A percentile compares a stretch with the other conserved stretches of the same genome.
Evolutionary conservation across 1,284 basidiomycete species (phyloP).

Genomic region (Chondrostereum purpureum): DNA sequence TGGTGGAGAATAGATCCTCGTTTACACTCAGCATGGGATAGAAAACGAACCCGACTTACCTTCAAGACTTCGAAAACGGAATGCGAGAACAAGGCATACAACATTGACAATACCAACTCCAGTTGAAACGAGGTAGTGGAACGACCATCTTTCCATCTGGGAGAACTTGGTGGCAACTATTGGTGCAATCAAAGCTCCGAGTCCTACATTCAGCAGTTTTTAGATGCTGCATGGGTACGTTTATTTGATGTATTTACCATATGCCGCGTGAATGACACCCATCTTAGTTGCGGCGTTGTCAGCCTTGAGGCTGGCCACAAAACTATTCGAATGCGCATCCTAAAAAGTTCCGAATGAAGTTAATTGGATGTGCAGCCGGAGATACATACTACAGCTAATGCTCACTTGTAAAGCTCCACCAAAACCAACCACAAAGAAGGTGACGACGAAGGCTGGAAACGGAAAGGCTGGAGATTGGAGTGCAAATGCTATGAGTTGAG

Average conservation of each 20-base stretch:
- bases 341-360: conserved; percentile 10
- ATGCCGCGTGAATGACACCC: conserved; percentile 31
- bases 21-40: not conserved
- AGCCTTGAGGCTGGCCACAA: conserved; percentile 26
- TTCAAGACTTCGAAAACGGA: conserved; percentile 41
- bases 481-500: conserved; percentile 2
- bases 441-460: conserved; percentile 4
- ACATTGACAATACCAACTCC: conserved; percentile 37
- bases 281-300: conserved; percentile 26
- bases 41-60: conserved; percentile 20
- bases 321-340: conserved; percentile 36
- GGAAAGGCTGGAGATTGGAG: conserved; percentile 3
- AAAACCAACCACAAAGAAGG: conserved; percentile 1
- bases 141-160: conserved; percentile 31
- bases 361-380: not conserved
- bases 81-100: conserved; percentile 30
- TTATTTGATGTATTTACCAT: no score
- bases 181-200: conserved; percentile 37
- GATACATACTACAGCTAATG: not conserved
- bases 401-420: conserved; percentile 3
- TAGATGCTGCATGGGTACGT: no score
- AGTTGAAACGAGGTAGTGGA: conserved; percentile 45
- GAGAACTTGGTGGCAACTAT: conserved; percentile 42
- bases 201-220: conserved; percentile 22
- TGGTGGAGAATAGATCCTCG: not conserved